A percentile compares a stretch with the other conserved stretches of the same genome.
Conservation (phyloP, 768 basidiomycete genomes). For the Tulasnella sp. region DNA sequence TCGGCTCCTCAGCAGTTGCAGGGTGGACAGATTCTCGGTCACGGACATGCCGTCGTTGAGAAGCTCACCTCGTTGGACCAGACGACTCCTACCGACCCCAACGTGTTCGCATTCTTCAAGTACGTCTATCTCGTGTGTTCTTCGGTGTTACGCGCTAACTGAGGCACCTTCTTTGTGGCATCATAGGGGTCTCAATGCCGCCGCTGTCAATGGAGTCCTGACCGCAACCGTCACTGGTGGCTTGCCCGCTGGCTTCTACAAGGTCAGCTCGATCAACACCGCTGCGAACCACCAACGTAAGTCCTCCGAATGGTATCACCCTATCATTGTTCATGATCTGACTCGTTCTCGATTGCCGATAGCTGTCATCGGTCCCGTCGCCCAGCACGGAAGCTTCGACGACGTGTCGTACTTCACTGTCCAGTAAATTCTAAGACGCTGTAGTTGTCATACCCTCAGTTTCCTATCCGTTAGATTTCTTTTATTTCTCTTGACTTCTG, state of each 20-base stretch:
- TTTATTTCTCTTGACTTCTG: neutral
- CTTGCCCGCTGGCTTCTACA: slow-evolving; percentile 62
- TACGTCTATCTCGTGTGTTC: slow-evolving; percentile 38
- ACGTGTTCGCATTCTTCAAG: slow-evolving; percentile 61
- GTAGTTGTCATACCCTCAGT: neutral
- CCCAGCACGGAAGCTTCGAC: slow-evolving; percentile 63
- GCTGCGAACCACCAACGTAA: slow-evolving; percentile 59
- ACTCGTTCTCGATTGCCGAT: neutral
- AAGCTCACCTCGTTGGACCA: slow-evolving; percentile 49
- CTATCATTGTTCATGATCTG: neutral
- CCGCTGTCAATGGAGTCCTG: slow-evolving; percentile 53
- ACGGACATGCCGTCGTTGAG: slow-evolving; percentile 65
- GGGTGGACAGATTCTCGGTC: slow-evolving; percentile 57
- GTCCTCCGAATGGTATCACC: slow-evolving; percentile 11
- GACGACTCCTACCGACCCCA: slow-evolving; percentile 55
- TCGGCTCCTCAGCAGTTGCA: slow-evolving; percentile 62
- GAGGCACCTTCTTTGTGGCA: slow-evolving; percentile 11
- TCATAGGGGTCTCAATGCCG: slow-evolving; percentile 50
- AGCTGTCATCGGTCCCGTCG: slow-evolving; percentile 58
- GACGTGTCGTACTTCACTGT: slow-evolving; percentile 55
- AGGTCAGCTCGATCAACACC: slow-evolving; percentile 60
- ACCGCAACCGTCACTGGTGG: slow-evolving; percentile 57
- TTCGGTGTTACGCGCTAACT: neutral
- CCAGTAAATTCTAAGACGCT: neutral
- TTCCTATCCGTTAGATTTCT: neutral